Evolutionary conservation across 2,329 filamentous ascomycete genomes (phyloP), one percentile per base, ranked within the genome.

Genomic region (Periglandula ipomoeae): DNA sequence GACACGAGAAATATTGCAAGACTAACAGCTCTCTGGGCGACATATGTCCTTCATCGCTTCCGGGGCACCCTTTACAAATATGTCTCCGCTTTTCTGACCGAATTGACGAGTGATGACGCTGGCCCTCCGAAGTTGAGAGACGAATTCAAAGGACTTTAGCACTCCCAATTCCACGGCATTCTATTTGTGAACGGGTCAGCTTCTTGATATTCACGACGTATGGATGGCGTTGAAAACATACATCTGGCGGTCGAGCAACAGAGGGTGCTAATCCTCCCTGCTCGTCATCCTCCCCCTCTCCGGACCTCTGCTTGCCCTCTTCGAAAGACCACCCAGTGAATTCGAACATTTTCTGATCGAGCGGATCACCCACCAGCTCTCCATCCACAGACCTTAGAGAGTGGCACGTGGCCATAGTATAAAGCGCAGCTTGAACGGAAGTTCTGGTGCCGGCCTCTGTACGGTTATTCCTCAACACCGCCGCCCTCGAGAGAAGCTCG

Each of bases 291-390:
- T 86, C 81, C 38, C 74, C 75, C 46, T 79, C 79, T 24, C 75
- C 78, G 22, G 74, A 68, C 46, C 76, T 76, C 56, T 90, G 83
- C 41, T 82, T 82, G 2, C 89, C 89, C 70, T 98, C 93, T 63
- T 95, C 87, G 57, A 88, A 98, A 3, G 81, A 79, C 93, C 93
- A 98, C 5, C 79, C 78, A 0, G 93, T 97, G 57, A 95, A 98
- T 55, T 95, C 85, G 62, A 98, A 98, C 93, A 98, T 98, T 64
- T 97, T 97, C 50, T 96, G 75, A 64, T 98, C 93, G 2, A 98
- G 73, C 4, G 94, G 93, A 60, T 98, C 93, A 1, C 93, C 93
- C 30, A 98, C 77, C 37, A 97, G 78, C 61, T 96, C 89, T 43
- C 81, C 85, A 53, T 97, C 90, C 15, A 98, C 84, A 10, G 85